Evolutionary conservation across 495 filamentous ascomycete species (phyloP).

Genomic region (Amniculicola lignicola): DNA sequence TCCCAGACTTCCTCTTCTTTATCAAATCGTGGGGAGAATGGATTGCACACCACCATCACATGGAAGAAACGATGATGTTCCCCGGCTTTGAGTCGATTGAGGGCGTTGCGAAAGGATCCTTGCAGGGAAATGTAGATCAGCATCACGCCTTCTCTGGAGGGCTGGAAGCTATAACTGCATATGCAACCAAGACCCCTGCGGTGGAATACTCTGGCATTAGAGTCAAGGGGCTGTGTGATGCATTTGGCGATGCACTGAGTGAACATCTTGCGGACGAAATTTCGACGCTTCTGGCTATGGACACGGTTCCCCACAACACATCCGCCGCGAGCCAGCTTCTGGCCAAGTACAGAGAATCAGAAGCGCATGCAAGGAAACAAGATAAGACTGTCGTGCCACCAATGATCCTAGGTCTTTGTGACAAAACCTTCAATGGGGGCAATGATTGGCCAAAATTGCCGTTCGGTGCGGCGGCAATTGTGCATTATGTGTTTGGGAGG

Average conservation of each 20-base stretch:
- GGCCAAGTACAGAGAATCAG: neutral
- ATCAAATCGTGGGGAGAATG: conserved; percentile 1
- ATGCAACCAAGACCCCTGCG: neutral
- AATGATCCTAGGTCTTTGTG: conserved; percentile 17
- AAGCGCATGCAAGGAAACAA: conserved; percentile 4
- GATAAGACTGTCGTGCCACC: conserved; percentile 13
- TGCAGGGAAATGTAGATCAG: conserved; percentile 8
- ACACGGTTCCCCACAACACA: neutral
- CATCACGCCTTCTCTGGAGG: conserved; percentile 17
- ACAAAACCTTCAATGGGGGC: conserved; percentile 24
- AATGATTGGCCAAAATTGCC: conserved; percentile 25
- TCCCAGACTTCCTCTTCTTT: conserved; percentile 16
- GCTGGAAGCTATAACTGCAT: conserved; percentile 1
- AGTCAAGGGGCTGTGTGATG: neutral
- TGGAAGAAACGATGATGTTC: conserved; percentile 23
- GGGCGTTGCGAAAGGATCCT: neutral
- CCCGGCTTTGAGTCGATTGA: conserved; percentile 9
- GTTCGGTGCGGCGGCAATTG: neutral
- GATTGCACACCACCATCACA: conserved; percentile 19
- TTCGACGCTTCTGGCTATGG: neutral
- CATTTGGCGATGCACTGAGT: conserved; percentile 6
- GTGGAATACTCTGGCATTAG: neutral
- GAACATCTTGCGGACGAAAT: conserved; percentile 19
- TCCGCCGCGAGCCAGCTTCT: neutral
- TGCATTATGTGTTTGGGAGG: conserved; percentile 15